Evolutionary conservation across 2,329 filamentous ascomycete species (phyloP).

Genomic region (Calonectria naviculata): DNA sequence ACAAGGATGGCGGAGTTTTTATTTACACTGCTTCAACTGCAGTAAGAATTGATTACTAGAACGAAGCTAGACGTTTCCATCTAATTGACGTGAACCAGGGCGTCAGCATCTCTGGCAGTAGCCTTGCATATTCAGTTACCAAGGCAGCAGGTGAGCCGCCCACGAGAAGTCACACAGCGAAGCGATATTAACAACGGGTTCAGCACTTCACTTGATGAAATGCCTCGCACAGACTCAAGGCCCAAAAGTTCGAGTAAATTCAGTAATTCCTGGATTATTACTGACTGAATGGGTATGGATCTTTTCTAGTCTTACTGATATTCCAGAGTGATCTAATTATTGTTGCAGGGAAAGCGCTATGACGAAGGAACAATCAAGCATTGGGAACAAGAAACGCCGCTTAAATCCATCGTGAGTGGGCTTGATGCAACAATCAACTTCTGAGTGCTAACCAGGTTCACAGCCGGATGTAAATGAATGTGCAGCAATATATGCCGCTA

Average conservation of each 20-base stretch:
- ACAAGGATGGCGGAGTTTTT: not conserved
- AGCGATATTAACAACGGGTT: not conserved
- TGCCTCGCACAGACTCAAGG: not conserved
- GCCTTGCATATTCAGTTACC: not conserved
- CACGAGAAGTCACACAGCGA: not conserved
- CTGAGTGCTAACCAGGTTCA: not conserved
- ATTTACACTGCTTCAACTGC: not conserved
- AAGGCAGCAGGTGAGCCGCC: not conserved
- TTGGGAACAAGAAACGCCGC: not conserved
- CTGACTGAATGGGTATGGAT: not conserved
- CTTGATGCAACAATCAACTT: too few species aligned
- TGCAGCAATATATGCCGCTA: not conserved
- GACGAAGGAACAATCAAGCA: not conserved
- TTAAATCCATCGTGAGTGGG: not conserved
- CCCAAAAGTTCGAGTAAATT: not conserved
- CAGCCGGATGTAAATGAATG: not conserved
- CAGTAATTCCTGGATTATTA: not conserved
- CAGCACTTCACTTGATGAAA: not conserved
- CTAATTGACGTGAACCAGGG: not conserved
- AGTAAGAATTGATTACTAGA: not conserved
- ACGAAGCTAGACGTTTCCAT: not conserved
- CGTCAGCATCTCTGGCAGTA: not conserved
- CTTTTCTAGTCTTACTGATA: not conserved
- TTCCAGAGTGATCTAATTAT: not conserved
- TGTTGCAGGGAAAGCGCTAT: not conserved